Conservation (phyloP, 2,329 filamentous ascomycete genomes). For the Pseudogymnoascus sp. region DNA sequence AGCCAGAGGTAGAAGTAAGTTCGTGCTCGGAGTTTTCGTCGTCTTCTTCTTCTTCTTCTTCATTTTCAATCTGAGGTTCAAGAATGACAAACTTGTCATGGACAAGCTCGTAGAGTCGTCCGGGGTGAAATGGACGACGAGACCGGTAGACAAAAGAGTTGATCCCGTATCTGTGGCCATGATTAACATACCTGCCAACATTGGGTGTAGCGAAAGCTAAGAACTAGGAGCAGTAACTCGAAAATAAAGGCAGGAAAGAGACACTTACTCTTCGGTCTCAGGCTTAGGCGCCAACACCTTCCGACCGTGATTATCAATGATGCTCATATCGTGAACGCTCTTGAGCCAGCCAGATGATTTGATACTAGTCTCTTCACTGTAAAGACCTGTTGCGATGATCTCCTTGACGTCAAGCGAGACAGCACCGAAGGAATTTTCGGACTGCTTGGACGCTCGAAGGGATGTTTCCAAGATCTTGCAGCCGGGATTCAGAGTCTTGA, state of each 20-base stretch:
- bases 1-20: not conserved
- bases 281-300: conserved; percentile 56
- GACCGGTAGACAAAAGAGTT: conserved; percentile 61
- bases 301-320: conserved; percentile 45
- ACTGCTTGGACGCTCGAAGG: conserved; percentile 41
- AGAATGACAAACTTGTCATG: conserved; percentile 38
- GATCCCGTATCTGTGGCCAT: conserved; percentile 47
- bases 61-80: conserved; percentile 26
- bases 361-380: conserved; percentile 55
- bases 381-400: conserved; percentile 57
- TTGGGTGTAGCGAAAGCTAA: not conserved
- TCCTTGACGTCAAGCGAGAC: conserved; percentile 41
- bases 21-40: conserved; percentile 12
- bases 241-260: conserved; percentile 17
- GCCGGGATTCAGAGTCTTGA: conserved; percentile 55
- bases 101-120: conserved; percentile 32
- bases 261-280: conserved; percentile 53
- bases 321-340: conserved; percentile 59
- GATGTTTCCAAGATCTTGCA: conserved; percentile 55
- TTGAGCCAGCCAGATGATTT: conserved; percentile 61
- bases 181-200: conserved; percentile 4
- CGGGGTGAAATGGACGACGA: conserved; percentile 41
- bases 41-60: conserved; percentile 25
- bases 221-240: not conserved
- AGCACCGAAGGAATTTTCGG: not conserved